Conservation (phyloP, 345 rosid species). For the Murraya paniculata region DNA sequence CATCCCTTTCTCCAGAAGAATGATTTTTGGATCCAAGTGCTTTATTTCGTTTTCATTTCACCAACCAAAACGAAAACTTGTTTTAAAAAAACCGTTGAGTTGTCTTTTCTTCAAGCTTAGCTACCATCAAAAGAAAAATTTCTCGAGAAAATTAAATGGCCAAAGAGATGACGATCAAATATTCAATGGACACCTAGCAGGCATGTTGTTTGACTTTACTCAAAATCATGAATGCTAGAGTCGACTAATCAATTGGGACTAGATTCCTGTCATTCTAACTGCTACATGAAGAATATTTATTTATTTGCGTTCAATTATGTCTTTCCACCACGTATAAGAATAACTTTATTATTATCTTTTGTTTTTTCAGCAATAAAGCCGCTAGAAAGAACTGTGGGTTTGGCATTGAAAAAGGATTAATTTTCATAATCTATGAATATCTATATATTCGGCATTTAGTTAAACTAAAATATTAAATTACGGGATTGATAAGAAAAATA, state of each 20-base stretch:
- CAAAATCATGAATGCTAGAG: not conserved
- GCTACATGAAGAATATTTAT: not conserved
- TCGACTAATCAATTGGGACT: not conserved
- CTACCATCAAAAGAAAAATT: too few species aligned
- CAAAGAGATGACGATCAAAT: too few species aligned
- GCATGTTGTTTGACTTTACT: too few species aligned
- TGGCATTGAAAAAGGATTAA: not conserved
- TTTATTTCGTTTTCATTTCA: not conserved
- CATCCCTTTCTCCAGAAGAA: slow-evolving; percentile 1
- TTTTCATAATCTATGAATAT: not conserved
- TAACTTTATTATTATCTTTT: not conserved
- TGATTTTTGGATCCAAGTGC: not conserved
- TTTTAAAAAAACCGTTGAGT: not conserved
- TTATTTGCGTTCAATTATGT: not conserved
- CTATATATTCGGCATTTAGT: too few species aligned
- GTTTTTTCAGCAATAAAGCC: not conserved
- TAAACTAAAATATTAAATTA: too few species aligned
- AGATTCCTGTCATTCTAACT: not conserved
- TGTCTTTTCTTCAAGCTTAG: not conserved
- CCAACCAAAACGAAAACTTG: not conserved
- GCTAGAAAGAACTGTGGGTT: not conserved
- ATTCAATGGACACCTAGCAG: too few species aligned
- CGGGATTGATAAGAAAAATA: too few species aligned
- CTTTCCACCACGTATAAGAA: not conserved
- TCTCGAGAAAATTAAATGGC: too few species aligned